A percentile compares a stretch with the other conserved stretches of the same genome.
Conservation (phyloP, 805 yeast species). For the Starmerella cellae region DNA sequence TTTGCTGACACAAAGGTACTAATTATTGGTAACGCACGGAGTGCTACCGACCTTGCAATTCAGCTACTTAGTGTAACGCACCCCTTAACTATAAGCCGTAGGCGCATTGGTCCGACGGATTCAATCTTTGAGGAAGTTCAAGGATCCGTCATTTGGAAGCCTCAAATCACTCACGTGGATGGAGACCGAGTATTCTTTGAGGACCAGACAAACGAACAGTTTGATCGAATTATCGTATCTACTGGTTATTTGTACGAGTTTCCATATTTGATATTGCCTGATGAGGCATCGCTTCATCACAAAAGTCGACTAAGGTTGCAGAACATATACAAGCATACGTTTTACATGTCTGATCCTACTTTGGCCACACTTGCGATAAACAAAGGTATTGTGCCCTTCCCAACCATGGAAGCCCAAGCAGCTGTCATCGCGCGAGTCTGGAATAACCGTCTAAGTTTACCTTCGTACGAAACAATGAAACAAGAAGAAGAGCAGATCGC, state of each 20-base stretch:
- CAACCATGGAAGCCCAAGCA: slow-evolving; percentile 43
- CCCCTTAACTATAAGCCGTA: slow-evolving; percentile 36
- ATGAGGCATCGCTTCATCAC: slow-evolving; percentile 5
- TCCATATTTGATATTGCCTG: slow-evolving; percentile 37
- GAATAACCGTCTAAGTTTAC: slow-evolving; percentile 41
- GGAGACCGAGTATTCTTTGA: slow-evolving; percentile 33
- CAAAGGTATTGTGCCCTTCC: slow-evolving; percentile 25
- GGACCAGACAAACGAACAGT: slow-evolving; percentile 36
- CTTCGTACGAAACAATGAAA: slow-evolving; percentile 34
- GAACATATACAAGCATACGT: slow-evolving; percentile 46
- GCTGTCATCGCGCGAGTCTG: slow-evolving; percentile 50
- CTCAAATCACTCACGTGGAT: slow-evolving; percentile 23
- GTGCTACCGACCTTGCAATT: slow-evolving; percentile 59
- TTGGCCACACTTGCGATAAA: slow-evolving; percentile 46
- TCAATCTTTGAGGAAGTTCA: slow-evolving; percentile 24
- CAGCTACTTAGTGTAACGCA: slow-evolving; percentile 40
- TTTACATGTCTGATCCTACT: slow-evolving; percentile 47
- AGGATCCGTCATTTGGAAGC: slow-evolving; percentile 29
- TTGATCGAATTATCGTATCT: slow-evolving; percentile 52
- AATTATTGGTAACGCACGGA: slow-evolving; percentile 61
- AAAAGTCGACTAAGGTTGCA: slow-evolving; percentile 37
- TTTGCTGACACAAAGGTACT: slow-evolving; percentile 37
- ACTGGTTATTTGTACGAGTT: slow-evolving; percentile 61
- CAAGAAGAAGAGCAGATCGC: slow-evolving; percentile 30
- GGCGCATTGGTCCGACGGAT: slow-evolving; percentile 33